These are phyloP conservation scores for Solanum habrochaites DNA, from an alignment of 257 asterid species.

Conservation along the genomic window DNA sequence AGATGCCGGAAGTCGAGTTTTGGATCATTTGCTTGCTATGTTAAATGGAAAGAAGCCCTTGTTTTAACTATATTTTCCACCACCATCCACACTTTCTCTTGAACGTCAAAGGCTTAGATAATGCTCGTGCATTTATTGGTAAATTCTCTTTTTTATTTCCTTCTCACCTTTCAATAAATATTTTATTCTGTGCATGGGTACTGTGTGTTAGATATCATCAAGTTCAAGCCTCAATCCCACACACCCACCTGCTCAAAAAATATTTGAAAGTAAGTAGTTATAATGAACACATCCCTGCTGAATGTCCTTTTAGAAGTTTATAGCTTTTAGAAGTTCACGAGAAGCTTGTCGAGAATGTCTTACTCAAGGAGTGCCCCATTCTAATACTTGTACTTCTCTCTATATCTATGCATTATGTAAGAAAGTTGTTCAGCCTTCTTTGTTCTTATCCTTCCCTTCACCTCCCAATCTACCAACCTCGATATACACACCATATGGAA, in stretches of 20 bases:
- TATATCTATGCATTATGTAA: neutral
- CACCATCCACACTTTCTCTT: neutral
- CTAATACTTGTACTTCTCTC: neutral
- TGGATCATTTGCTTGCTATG: slow-evolving; percentile 71
- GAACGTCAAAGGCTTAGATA: neutral
- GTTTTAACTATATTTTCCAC: slow-evolving; percentile 23
- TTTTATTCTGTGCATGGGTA: neutral
- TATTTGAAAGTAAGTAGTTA: neutral
- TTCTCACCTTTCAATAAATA: neutral
- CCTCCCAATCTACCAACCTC: neutral
- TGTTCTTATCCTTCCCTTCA: neutral
- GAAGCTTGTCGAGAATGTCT: neutral
- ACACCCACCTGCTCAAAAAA: neutral
- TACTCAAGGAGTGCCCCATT: neutral
- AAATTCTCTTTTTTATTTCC: neutral
- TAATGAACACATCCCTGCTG: neutral
- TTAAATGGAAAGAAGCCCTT: slow-evolving; percentile 83
- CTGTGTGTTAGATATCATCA: neutral
- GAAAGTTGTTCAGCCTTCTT: neutral
- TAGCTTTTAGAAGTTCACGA: neutral
- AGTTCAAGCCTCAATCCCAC: neutral
- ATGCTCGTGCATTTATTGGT: neutral
- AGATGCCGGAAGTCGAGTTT: slow-evolving; percentile 63
- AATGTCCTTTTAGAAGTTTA: neutral
- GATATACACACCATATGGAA: neutral